Conservation (phyloP, 345 rosid genomes). For the Ceriops decandra region DNA sequence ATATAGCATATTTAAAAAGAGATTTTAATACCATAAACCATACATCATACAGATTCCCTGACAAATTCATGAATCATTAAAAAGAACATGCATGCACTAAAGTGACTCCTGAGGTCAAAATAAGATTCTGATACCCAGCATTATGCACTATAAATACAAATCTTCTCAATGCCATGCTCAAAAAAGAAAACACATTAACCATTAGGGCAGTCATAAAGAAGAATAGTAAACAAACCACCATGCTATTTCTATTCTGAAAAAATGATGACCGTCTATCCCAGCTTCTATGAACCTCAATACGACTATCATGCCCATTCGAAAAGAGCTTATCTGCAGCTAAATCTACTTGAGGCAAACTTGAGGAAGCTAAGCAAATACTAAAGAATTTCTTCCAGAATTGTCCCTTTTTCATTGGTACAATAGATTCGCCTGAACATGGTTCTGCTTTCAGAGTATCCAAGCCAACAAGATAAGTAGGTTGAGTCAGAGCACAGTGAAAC, state of each 20-base stretch:
- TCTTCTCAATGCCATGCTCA: neutral
- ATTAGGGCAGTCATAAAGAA: conserved; percentile 2
- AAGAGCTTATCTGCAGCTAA: conserved; percentile 42
- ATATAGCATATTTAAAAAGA: too few species aligned
- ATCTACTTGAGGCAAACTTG: conserved; percentile 49
- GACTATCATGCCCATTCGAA: conserved; percentile 51
- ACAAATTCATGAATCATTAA: neutral
- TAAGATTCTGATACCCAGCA: neutral
- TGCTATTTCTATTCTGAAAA: conserved; percentile 54
- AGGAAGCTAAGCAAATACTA: conserved; percentile 58
- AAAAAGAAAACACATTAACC: neutral
- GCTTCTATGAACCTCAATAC: conserved; percentile 57
- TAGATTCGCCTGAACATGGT: conserved; percentile 41
- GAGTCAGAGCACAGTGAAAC: conserved; percentile 27
- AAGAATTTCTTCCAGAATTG: conserved; percentile 69
- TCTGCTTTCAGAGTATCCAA: conserved; percentile 67
- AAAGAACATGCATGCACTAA: neutral
- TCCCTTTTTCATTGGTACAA: conserved; percentile 47
- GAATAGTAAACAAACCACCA: conserved; percentile 61
- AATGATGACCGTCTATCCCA: conserved; percentile 57
- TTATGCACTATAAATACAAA: too few species aligned
- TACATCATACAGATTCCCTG: too few species aligned
- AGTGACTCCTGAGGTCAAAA: neutral
- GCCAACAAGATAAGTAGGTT: conserved; percentile 73
- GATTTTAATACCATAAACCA: too few species aligned